Evolutionary conservation across 805 yeast species (phyloP), one percentile per base, ranked within the genome.

Genomic region (Blastobotrys attinorum): DNA sequence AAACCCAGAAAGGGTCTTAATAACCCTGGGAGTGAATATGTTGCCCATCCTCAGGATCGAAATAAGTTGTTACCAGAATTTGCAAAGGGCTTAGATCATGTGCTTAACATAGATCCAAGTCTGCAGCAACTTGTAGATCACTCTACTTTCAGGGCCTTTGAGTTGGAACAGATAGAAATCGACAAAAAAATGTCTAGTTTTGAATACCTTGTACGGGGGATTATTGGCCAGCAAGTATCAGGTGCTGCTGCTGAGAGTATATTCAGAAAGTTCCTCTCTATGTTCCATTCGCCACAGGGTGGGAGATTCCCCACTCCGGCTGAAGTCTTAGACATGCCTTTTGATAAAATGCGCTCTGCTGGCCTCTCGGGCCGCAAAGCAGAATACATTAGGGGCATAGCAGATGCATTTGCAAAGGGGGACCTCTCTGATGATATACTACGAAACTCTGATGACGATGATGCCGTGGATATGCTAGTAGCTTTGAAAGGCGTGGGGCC

Each of bases 191-290:
- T 29, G 22, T 22, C 40, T 18, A 37, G 45, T 25, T 51, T 49
- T 23, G 42, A 43, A 31, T 39, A 43, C 22, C 33, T 53, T 11
- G 39, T 46, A 4, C 44, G 63, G 17, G 54, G 57, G 5, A 53
- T 63, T 16, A 50, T 62, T 10, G 58, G 59, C 6, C 67, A 64
- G 47, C 67, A 63, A 42, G 59, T 63, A 4, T 58, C 65, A 22
- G 95, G 95, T 1, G 72, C 76, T 0, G 94, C 96, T 1, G 96
- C 96, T 0, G 60, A 55, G 7, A 71, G 88, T 1, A 83, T 88
- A 23, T 70, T 72, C 45, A 47, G 48, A 8, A 72, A 74, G 50
- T 72, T 84, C 44, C 55, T 56, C 16, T 54, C 58, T 16, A 47
- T 62, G 13, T 73, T 65, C 48, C 64, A 54, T 10, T 21, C 45